A percentile compares a stretch with the other conserved stretches of the same genome.
Evolutionary conservation across 345 rosid species (phyloP).

Genomic region (Sisymbrium irio): DNA sequence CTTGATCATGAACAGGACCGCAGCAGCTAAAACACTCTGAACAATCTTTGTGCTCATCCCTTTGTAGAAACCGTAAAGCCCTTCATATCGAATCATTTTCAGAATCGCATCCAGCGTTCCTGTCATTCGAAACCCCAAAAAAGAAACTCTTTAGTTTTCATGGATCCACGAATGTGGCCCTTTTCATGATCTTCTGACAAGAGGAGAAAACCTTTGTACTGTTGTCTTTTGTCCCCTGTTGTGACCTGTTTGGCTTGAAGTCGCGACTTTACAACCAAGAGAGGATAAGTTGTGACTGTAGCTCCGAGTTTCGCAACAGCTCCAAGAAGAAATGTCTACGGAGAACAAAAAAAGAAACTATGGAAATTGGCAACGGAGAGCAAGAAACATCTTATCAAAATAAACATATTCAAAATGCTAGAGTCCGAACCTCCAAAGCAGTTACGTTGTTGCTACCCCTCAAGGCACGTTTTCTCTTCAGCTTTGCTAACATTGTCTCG

Average conservation of each 20-base stretch:
- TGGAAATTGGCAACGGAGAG: background rate
- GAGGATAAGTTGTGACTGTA: slow-evolving; percentile 90
- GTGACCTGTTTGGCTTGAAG: slow-evolving; percentile 88
- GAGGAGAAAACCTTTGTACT: slow-evolving; percentile 55
- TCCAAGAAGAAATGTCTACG: slow-evolving; percentile 89
- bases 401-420: background rate
- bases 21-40: slow-evolving; percentile 93
- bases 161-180: background rate
- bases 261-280: slow-evolving; percentile 88
- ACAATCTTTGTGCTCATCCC: slow-evolving; percentile 92
- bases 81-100: slow-evolving; percentile 88
- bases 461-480: slow-evolving; percentile 57
- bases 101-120: slow-evolving; percentile 83
- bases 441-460: slow-evolving; percentile 55
- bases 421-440: slow-evolving; percentile 69
- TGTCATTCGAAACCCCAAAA: slow-evolving; percentile 19
- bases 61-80: slow-evolving; percentile 78
- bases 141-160: background rate
- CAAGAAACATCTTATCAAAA: slow-evolving; percentile 6
- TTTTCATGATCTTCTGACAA: background rate
- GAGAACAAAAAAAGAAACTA: background rate
- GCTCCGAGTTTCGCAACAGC: slow-evolving; percentile 99
- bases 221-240: slow-evolving; percentile 71
- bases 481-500: slow-evolving; percentile 84
- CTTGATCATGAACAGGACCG: slow-evolving; percentile 87